Evolutionary conservation across 108 stramenopile genomes (phyloP).

Genomic region (Cyclotella kingstonii): DNA sequence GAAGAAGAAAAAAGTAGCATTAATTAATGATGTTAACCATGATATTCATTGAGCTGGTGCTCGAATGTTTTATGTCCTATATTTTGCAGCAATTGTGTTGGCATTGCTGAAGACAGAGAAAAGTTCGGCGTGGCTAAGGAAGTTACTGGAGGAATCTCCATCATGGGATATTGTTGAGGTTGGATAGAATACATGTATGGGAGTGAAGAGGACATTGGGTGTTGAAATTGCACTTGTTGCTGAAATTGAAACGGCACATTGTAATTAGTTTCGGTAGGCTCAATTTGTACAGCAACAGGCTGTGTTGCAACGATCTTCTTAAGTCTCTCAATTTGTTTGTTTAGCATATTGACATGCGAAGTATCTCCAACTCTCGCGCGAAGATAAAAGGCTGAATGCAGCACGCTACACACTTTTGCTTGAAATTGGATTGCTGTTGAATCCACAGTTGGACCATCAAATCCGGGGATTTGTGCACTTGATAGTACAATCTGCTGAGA

Average conservation of each 20-base stretch:
- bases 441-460: slow-evolving; percentile 82
- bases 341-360: slow-evolving; percentile 66
- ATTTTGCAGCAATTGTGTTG: slow-evolving; percentile 20
- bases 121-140: slow-evolving; percentile 10
- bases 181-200: slow-evolving; percentile 22
- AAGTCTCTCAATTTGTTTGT: slow-evolving; percentile 61
- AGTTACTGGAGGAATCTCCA: neutral
- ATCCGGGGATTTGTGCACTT: slow-evolving; percentile 67
- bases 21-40: neutral
- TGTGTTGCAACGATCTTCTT: slow-evolving; percentile 32
- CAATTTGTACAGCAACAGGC: slow-evolving; percentile 12
- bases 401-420: slow-evolving; percentile 69
- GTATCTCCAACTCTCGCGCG: slow-evolving; percentile 66
- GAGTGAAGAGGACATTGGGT: slow-evolving; percentile 17
- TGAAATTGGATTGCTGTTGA: slow-evolving; percentile 52
- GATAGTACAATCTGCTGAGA: slow-evolving; percentile 67
- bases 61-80: slow-evolving; percentile 18
- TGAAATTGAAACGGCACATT: slow-evolving; percentile 12
- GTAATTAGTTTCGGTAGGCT: slow-evolving; percentile 3
- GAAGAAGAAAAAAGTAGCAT: slow-evolving; percentile 25
- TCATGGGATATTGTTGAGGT: slow-evolving; percentile 11
- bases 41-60: slow-evolving; percentile 5
- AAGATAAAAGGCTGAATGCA: slow-evolving; percentile 86
- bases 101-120: slow-evolving; percentile 11
- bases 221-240: slow-evolving; percentile 27